These are phyloP conservation scores for Aspergillus panamensis DNA, from an alignment of 495 filamentous ascomycete species.

Conservation along the genomic window DNA sequence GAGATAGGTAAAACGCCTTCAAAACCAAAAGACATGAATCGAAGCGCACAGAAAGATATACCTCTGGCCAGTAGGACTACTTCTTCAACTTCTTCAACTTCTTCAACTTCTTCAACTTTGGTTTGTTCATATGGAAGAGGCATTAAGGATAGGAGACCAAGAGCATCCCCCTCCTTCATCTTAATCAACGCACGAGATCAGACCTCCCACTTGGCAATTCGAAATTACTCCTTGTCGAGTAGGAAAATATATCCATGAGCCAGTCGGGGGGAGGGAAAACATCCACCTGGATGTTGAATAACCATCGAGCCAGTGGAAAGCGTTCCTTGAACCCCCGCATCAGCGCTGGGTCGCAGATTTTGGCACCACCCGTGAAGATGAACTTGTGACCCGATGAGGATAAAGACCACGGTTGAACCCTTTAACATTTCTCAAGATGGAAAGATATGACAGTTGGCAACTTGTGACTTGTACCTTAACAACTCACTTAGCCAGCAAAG, in stretches of 20 bases:
- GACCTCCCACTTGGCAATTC: background rate
- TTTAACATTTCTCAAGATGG: background rate
- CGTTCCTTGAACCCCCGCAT: constrained; percentile 32
- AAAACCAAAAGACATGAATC: background rate
- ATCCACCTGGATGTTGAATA: constrained; percentile 11
- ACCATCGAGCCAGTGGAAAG: constrained; percentile 29
- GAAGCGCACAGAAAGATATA: background rate
- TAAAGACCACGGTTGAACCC: constrained; percentile 3
- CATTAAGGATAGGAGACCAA: background rate
- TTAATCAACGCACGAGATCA: background rate
- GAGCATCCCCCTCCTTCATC: background rate
- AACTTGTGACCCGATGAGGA: constrained; percentile 20
- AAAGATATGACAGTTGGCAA: constrained; percentile 11
- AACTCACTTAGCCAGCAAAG: background rate
- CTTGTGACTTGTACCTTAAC: background rate
- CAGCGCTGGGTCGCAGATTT: constrained; percentile 8
- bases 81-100: background rate
- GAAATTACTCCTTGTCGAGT: background rate
- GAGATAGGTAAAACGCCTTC: background rate
- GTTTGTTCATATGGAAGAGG: background rate
- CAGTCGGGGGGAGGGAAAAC: constrained; percentile 3
- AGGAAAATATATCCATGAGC: background rate
- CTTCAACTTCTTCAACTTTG: background rate
- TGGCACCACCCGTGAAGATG: constrained; percentile 10
- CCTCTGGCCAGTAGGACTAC: background rate